These are phyloP conservation scores for Marasmius oreades DNA, from an alignment of 1,284 basidiomycete genomes.

Conservation along the genomic window DNA sequence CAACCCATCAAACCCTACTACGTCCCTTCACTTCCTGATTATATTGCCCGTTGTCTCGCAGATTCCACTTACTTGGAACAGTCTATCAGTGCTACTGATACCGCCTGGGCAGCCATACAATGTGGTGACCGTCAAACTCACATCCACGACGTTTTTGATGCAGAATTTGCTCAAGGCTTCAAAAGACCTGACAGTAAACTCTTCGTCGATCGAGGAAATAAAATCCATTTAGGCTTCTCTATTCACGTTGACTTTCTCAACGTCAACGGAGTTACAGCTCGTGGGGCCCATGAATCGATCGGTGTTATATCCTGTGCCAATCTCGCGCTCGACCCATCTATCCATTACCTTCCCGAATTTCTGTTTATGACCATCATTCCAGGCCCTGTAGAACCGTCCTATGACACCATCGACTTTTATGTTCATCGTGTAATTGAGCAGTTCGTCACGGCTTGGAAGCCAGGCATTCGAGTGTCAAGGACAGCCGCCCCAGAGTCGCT, in stretches of 20 bases:
- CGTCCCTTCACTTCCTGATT: neutral
- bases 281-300: conserved; percentile 6
- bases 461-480: conserved; percentile 10
- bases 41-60: conserved; percentile 1
- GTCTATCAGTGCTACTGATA: neutral
- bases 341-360: conserved; percentile 27
- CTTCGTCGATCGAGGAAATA: too few relatives aligned
- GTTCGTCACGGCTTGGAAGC: conserved; percentile 15
- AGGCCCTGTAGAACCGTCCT: conserved; percentile 17
- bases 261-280: conserved; percentile 5
- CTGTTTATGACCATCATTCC: conserved; percentile 28
- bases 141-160: too few relatives aligned
- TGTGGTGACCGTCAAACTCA: conserved; percentile 2
- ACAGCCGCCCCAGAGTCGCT: conserved; percentile 3
- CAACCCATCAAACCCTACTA: conserved; percentile 4
- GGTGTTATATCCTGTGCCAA: conserved; percentile 10
- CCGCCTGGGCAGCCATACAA: neutral
- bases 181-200: too few relatives aligned
- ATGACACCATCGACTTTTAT: conserved; percentile 15
- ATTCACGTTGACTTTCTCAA: too few relatives aligned
- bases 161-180: too few relatives aligned
- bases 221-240: too few relatives aligned
- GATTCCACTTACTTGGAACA: neutral
- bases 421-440: conserved; percentile 19
- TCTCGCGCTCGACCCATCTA: conserved; percentile 5